These are phyloP conservation scores for Litchi chinensis DNA, from an alignment of 345 rosid species.

Conservation along the genomic window DNA sequence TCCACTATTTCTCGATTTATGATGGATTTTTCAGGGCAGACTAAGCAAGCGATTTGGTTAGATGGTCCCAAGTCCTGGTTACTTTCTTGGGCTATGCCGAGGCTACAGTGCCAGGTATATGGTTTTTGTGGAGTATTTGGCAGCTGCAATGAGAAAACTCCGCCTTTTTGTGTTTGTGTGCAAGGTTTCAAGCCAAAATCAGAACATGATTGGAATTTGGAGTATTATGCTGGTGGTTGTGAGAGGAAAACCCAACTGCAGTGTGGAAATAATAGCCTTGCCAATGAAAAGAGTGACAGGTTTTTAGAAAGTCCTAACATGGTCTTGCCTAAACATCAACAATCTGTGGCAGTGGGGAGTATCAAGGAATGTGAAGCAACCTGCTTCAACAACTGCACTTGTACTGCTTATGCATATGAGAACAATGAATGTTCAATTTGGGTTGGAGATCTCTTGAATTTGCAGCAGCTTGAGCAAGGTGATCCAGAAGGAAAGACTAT, in stretches of 20 bases:
- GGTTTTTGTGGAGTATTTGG: slow-evolving; percentile 34
- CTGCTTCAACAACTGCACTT: slow-evolving; percentile 37
- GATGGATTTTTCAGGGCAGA: slow-evolving; percentile 15
- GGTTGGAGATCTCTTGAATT: slow-evolving; percentile 4
- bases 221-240: slow-evolving; percentile 31
- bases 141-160: slow-evolving; percentile 12
- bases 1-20: background rate
- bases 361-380: slow-evolving; percentile 16
- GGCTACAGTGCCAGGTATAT: slow-evolving; percentile 6
- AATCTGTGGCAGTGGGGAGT: background rate
- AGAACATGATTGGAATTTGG: slow-evolving; percentile 20
- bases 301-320: slow-evolving; percentile 4
- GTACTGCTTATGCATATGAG: slow-evolving; percentile 35
- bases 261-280: slow-evolving; percentile 2
- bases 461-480: background rate
- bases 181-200: slow-evolving; percentile 32
- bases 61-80: slow-evolving; percentile 15
- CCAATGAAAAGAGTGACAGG: slow-evolving; percentile 11
- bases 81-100: slow-evolving; percentile 29
- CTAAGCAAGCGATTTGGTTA: slow-evolving; percentile 21
- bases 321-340: background rate
- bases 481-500: slow-evolving; percentile 1
- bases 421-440: slow-evolving; percentile 23
- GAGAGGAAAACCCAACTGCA: slow-evolving; percentile 7
- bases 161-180: slow-evolving; percentile 28